phyloP scores from a whole-genome alignment of 805 yeast genomes.

The Diddensiella caesifluorescens region DNA sequence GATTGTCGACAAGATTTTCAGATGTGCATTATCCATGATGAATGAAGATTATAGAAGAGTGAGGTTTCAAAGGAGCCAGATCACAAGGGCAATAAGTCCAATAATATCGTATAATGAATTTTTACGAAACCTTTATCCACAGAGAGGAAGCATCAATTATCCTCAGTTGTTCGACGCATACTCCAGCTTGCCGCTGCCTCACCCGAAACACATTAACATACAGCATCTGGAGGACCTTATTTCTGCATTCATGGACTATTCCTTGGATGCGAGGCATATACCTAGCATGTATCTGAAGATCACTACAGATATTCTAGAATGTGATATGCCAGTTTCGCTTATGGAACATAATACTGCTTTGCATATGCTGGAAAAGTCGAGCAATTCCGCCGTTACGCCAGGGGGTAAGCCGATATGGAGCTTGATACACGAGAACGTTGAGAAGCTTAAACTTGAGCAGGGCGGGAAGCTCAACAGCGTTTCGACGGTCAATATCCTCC shows the following conservation, averaged over 20 bases:
- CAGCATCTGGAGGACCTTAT: constrained; percentile 33
- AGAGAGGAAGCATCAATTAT: constrained; percentile 8
- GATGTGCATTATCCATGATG: constrained; percentile 3
- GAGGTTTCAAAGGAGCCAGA: constrained; percentile 3
- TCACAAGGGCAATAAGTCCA: constrained; percentile 16
- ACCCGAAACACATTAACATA: constrained; percentile 29
- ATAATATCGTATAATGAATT: constrained; percentile 22
- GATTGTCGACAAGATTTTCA: constrained; percentile 7
- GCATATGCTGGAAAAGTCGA: constrained; percentile 17
- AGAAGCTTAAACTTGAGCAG: neutral
- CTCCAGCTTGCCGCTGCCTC: constrained; percentile 31
- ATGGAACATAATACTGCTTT: constrained; percentile 30
- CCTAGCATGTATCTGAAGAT: constrained; percentile 17
- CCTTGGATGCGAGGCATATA: neutral
- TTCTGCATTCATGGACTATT: constrained; percentile 17
- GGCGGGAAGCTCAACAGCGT: constrained; percentile 17
- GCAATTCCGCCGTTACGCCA: too few relatives aligned
- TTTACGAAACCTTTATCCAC: constrained; percentile 20
- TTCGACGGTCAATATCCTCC: constrained; percentile 28
- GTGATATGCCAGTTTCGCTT: constrained; percentile 30
- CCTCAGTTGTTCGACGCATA: constrained; percentile 25
- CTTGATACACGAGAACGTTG: constrained; percentile 6
- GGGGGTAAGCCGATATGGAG: constrained; percentile 2
- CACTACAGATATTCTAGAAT: constrained; percentile 24
- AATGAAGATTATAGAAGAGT: constrained; percentile 15